Conservation (phyloP, 495 filamentous ascomycete genomes). For the Penicillium robsamsonii region DNA sequence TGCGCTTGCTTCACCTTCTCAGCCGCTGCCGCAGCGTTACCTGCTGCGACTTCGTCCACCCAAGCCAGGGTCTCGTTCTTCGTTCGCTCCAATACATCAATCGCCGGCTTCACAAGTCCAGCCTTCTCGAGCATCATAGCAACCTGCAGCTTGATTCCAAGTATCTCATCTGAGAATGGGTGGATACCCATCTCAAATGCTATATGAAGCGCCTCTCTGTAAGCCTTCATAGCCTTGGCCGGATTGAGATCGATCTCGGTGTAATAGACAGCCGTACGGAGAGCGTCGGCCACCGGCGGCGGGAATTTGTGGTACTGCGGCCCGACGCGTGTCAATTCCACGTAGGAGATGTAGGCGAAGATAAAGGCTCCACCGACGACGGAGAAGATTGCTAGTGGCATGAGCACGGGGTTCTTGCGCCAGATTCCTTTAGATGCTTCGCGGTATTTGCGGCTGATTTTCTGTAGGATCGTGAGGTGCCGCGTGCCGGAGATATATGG, state of each 20-base stretch:
- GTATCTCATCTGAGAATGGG: slow-evolving; percentile 81
- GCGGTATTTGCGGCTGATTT: slow-evolving; percentile 33
- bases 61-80: slow-evolving; percentile 57
- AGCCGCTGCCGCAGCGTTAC: slow-evolving; percentile 31
- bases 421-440: slow-evolving; percentile 45
- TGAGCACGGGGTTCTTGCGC: slow-evolving; percentile 47
- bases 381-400: slow-evolving; percentile 49
- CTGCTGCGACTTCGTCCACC: slow-evolving; percentile 49
- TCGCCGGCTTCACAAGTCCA: slow-evolving; percentile 60
- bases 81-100: slow-evolving; percentile 65
- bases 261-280: slow-evolving; percentile 87
- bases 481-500: slow-evolving; percentile 19
- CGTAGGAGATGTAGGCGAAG: slow-evolving; percentile 49
- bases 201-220: slow-evolving; percentile 68
- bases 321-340: slow-evolving; percentile 64
- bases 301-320: slow-evolving; percentile 75
- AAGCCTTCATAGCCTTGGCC: slow-evolving; percentile 74
- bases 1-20: slow-evolving; percentile 26
- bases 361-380: slow-evolving; percentile 38
- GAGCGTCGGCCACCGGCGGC: slow-evolving; percentile 68
- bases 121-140: slow-evolving; percentile 75
- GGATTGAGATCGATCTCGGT: slow-evolving; percentile 70
- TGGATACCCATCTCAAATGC: slow-evolving; percentile 74
- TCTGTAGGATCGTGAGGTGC: slow-evolving; percentile 26
- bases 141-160: slow-evolving; percentile 83